phyloP scores from a whole-genome alignment of 2,329 filamentous ascomycete genomes.

The Monosporascus cannonballus region DNA sequence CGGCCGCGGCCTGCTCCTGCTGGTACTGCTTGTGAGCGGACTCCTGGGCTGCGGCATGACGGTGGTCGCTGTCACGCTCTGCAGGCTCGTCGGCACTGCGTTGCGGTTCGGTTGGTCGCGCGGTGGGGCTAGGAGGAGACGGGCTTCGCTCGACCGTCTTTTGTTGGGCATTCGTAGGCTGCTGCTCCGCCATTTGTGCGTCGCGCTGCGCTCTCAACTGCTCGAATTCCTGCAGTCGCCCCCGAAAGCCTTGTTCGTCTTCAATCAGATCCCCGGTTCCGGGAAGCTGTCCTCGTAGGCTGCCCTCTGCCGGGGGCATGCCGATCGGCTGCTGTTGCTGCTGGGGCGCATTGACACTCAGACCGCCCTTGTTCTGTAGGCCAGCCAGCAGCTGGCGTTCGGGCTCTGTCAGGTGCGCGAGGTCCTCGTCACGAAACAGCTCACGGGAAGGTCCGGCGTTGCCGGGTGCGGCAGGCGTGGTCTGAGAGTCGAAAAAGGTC shows the following conservation, averaged over 20 bases:
- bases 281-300: slow-evolving; percentile 42
- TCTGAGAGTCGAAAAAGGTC: slow-evolving; percentile 63
- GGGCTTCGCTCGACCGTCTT: slow-evolving; percentile 9
- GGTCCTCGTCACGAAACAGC: slow-evolving; percentile 64
- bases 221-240: slow-evolving; percentile 79
- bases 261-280: slow-evolving; percentile 42
- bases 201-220: slow-evolving; percentile 70
- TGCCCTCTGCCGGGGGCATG: slow-evolving; percentile 29
- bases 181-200: slow-evolving; percentile 35
- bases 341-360: slow-evolving; percentile 27
- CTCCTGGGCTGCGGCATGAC: slow-evolving; percentile 15
- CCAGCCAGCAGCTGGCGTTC: slow-evolving; percentile 49
- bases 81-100: slow-evolving; percentile 7
- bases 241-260: slow-evolving; percentile 55
- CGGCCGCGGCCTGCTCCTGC: slow-evolving; percentile 40
- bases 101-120: slow-evolving; percentile 5
- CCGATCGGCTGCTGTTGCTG: slow-evolving; percentile 36
- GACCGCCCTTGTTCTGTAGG: slow-evolving; percentile 27
- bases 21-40: slow-evolving; percentile 55
- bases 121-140: slow-evolving; percentile 7
- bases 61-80: slow-evolving; percentile 8
- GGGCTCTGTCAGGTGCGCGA: slow-evolving; percentile 55
- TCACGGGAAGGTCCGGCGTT: slow-evolving; percentile 43
- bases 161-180: slow-evolving; percentile 16
- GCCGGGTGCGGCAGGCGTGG: slow-evolving; percentile 34